Base-by-base conservation (phyloP, 1,139 yeast species). In the Sugiyamaella sp. region DNA sequence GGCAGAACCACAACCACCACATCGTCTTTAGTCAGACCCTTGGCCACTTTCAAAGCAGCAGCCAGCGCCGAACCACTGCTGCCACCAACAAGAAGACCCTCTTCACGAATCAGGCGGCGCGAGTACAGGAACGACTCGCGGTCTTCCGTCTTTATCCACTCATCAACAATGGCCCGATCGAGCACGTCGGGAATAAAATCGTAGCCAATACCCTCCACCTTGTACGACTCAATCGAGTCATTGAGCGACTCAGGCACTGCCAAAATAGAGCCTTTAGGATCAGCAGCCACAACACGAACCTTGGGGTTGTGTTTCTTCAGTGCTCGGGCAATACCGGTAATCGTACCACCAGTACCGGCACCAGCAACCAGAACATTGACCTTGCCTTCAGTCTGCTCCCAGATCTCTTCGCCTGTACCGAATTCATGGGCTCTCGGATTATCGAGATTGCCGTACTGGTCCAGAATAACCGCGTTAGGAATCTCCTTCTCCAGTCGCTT, bases 131-230 rank as follows among this genome's bases (percentile, higher is more conserved):
- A 89, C 33, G 95, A 82, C 60, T 86, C 91, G 57, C 84, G 79
- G 68, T 89, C 96, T 62, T 86, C 91, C 49, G 95, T 88, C 78
- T 89, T 89, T 75, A 85, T 79, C 96, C 96, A 89, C 58, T 78
- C 73, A 70, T 89, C 95, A 41, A 89, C 85, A 55, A 74, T 71
- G 22, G 73, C 66, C 72, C 95, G 80, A 68, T 84, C 76, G 67
- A 89, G 79, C 22, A 86, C 96, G 52, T 87, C 88, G 47, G 96
- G 96, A 58, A 89, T 77, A 68, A 89, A 89, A 72, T 89, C 96
- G 70, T 89, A 89, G 62, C 96, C 96, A 65, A 89, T 89, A 71
- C 96, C 96, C 74, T 89, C 96, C 48, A 89, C 96, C 67, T 87
- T 81, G 74, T 89, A 89, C 19, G 83, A 79, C 16, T 80, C 82